Base-by-base conservation (phyloP, 352 stramenopile genomes). In the Thraustochytrium striatum region DNA sequence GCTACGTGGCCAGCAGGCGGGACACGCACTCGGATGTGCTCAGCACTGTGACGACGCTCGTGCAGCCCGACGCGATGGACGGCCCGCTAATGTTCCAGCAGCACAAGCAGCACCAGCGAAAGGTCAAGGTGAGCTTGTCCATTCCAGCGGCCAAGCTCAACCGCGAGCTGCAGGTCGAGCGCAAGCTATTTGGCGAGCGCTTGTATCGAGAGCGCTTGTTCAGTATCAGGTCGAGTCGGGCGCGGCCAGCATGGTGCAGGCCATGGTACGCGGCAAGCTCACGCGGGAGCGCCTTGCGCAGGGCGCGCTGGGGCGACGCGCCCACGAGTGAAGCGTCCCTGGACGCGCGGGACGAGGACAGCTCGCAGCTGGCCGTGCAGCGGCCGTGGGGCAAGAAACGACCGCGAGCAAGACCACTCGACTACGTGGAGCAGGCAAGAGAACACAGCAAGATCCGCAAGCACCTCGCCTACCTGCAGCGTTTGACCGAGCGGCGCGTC, bases 61-160 rank as follows among this genome's bases (percentile, higher is more conserved):
- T n/a, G n/a, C n/a, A n/a, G n/a, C n/a, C n/a, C n/a, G n/a, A n/a
- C n/a, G n/a, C n/a, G n/a, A n/a, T n/a, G n/a, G n/a, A n/a, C n/a
- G n/a, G n/a, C n/a, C n/a, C n/a, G n/a, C n/a, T n/a, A n/a, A n/a
- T n/a, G n/a, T n/a, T n/a, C n/a, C n/a, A n/a, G n/a, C n/a, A n/a
- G n/a, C n/a, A n/a, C n/a, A n/a, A n/a, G n/a, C n/a, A n/a, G n/a
- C n/a, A n/a, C n/a, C n/a, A n/a, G n/a, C n/a, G n/a, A n/a, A n/a
- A n/a, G n/a, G n/a, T n/a, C n/a, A n/a, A n/a, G n/a, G n/a, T 61
- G 0, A 75, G 65, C 52, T 2, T 75, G 41, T 75, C 43, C n/a
- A 25, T 75, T 9, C 65, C 65, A 7, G 65, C 65, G 21, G 52
- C 65, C 50, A 75, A 75, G 50, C 35, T 75, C 32, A 75, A 75